These are phyloP conservation scores for Fragaria vesca DNA, from an alignment of 306 rosid species.

Conservation along the genomic window DNA sequence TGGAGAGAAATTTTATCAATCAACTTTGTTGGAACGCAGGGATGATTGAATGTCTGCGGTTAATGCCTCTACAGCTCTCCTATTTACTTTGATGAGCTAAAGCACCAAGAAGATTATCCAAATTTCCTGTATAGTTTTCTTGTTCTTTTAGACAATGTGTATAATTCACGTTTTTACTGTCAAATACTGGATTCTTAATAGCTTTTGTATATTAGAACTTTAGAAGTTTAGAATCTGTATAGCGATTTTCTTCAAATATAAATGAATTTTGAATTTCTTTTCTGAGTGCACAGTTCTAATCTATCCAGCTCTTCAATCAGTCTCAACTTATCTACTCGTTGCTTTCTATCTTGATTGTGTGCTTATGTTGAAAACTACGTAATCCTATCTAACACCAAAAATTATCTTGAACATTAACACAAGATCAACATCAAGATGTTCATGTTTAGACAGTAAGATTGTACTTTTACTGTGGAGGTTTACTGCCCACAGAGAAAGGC, in stretches of 20 bases:
- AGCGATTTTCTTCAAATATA: not conserved
- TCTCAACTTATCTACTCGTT: not conserved
- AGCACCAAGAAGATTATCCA: not conserved
- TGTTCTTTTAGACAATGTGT: not conserved
- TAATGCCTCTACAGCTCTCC: not conserved
- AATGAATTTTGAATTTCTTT: not conserved
- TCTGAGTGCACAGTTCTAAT: not conserved
- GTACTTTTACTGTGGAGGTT: not conserved
- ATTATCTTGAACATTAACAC: not conserved
- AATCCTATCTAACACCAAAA: not conserved
- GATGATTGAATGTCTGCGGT: not conserved
- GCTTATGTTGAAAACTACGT: not conserved
- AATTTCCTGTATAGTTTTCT: not conserved
- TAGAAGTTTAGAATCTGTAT: not conserved
- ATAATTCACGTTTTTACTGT: not conserved
- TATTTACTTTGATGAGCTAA: not conserved
- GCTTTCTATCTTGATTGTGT: not conserved
- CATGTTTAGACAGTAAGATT: not conserved
- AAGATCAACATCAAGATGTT: not conserved
- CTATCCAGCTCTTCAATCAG: not conserved
- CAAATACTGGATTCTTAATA: not conserved
- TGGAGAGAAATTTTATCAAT: not conserved
- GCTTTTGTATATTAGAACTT: not conserved
- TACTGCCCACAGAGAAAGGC: slow-evolving; percentile 11
- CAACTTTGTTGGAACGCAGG: not conserved